Evolutionary conservation across 441 rosid genomes (phyloP).

Genomic region (Euphorbia schlechtendalii): DNA sequence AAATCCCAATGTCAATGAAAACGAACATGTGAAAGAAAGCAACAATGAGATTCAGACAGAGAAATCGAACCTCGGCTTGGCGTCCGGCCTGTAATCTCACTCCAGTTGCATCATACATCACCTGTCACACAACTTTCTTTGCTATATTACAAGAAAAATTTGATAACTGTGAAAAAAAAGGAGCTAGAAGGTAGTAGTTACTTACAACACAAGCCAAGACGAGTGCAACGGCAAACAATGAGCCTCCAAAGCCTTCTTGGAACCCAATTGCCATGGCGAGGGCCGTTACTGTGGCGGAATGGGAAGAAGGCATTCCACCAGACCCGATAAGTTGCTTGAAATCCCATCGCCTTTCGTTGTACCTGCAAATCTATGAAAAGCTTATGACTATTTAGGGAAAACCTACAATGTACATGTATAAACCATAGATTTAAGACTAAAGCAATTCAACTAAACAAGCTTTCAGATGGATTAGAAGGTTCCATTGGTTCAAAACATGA

Average conservation of each 20-base stretch:
- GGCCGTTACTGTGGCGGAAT: constrained; percentile 89
- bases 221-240: constrained; percentile 77
- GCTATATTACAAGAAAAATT: background rate
- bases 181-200: constrained; percentile 2
- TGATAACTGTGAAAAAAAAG: background rate
- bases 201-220: constrained; percentile 87
- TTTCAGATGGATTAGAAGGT: too few species aligned
- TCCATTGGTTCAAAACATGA: too few species aligned
- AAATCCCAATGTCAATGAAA: background rate
- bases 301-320: constrained; percentile 99
- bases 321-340: constrained; percentile 75
- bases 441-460: too few species aligned
- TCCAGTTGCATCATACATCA: constrained; percentile 97
- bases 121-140: constrained; percentile 43
- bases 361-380: constrained; percentile 64
- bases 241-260: constrained; percentile 69
- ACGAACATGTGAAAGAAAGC: constrained; percentile 3
- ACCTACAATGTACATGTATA: too few species aligned
- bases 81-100: too few species aligned
- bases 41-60: background rate
- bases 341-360: constrained; percentile 85
- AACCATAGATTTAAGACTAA: too few species aligned
- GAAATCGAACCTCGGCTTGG: constrained; percentile 75
- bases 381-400: constrained; percentile 30
- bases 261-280: constrained; percentile 78